Percentiles rank a stretch among this genome's conserved stretches.
phyloP scores from a whole-genome alignment of 2,329 filamentous ascomycete species.

The Calonectria pauciramosa region DNA sequence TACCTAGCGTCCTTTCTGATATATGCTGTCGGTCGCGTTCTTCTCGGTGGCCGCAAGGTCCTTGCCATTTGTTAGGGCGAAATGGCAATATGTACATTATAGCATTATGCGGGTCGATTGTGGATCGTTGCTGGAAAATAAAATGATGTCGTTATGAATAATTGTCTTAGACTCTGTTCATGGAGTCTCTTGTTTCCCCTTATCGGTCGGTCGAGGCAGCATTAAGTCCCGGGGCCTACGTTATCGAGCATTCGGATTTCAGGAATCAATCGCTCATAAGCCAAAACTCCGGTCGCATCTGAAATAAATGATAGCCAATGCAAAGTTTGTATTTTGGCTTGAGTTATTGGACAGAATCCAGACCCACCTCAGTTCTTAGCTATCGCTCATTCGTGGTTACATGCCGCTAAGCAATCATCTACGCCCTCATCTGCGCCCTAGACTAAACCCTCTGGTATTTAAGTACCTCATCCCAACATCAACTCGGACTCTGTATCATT shows the following conservation, averaged over 20 bases:
- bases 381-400: not conserved
- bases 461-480: not conserved
- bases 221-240: not conserved
- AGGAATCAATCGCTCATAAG: not conserved
- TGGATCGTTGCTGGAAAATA: not conserved
- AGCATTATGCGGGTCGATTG: not conserved
- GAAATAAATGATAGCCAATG: not conserved
- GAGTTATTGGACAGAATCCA: not conserved
- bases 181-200: too few relatives aligned
- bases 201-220: too few relatives aligned
- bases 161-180: not conserved
- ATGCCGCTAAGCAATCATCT: not conserved
- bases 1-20: constrained; percentile 21
- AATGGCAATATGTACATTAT: not conserved
- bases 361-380: not conserved
- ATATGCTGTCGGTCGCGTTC: constrained; percentile 6
- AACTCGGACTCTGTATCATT: not conserved
- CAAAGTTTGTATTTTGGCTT: not conserved
- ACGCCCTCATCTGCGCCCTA: not conserved
- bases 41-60: not conserved
- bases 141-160: not conserved
- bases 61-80: not conserved
- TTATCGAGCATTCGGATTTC: not conserved
- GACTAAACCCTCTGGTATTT: not conserved
- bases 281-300: not conserved